These are phyloP conservation scores for Pyrenophora tritici-repentis DNA, from an alignment of 2,329 filamentous ascomycete species.

Conservation along the genomic window DNA sequence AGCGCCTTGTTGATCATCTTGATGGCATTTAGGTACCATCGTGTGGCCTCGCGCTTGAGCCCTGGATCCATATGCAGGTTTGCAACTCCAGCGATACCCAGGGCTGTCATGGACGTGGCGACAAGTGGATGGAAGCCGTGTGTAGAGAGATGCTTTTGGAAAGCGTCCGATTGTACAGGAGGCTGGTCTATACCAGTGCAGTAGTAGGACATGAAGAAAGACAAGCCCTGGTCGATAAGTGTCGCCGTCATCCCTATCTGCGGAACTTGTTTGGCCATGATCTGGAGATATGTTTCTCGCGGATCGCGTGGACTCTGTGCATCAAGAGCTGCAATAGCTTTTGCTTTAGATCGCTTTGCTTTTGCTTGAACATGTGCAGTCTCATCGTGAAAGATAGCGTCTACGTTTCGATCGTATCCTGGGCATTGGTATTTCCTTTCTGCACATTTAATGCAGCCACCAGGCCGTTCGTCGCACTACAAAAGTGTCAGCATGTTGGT, in stretches of 20 bases:
- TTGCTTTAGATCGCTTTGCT: conserved; percentile 37
- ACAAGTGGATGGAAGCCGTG: conserved; percentile 41
- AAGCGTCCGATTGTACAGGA: conserved; percentile 27
- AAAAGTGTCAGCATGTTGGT: background rate
- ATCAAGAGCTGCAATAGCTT: conserved; percentile 36
- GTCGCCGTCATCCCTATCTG: conserved; percentile 23
- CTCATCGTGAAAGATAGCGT: conserved; percentile 41
- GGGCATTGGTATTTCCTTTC: conserved; percentile 33
- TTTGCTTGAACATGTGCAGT: conserved; percentile 33
- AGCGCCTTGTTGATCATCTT: conserved; percentile 41
- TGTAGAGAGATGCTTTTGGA: conserved; percentile 33
- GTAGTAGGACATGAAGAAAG: conserved; percentile 41
- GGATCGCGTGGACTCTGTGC: conserved; percentile 12
- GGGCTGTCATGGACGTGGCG: conserved; percentile 41
- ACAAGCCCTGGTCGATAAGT: conserved; percentile 39
- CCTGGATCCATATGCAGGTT: conserved; percentile 33
- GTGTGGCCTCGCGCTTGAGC: conserved; percentile 36
- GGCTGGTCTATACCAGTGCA: conserved; percentile 36
- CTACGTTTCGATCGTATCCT: conserved; percentile 37
- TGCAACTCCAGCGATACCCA: conserved; percentile 40
- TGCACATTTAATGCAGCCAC: conserved; percentile 35
- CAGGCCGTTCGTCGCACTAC: conserved; percentile 40
- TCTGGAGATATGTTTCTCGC: background rate
- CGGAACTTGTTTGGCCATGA: conserved; percentile 16
- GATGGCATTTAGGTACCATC: conserved; percentile 40